These are phyloP conservation scores for Kuraishia hungarica DNA, from an alignment of 805 yeast genomes.

Conservation along the genomic window DNA sequence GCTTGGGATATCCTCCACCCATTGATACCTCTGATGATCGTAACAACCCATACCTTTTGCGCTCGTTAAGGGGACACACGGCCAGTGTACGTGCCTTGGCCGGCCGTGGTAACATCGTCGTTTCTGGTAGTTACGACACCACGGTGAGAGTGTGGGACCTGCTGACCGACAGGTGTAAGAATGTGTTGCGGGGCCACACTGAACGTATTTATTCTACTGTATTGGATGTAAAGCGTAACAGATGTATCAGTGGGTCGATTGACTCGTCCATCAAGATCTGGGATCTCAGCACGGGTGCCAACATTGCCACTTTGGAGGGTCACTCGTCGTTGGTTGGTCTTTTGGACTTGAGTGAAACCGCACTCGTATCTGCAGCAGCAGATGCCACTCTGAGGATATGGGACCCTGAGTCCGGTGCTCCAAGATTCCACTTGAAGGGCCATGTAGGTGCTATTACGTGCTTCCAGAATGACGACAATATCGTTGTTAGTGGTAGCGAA, in stretches of 20 bases:
- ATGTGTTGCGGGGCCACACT: conserved; percentile 73
- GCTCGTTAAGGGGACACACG: conserved; percentile 66
- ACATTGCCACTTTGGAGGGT: conserved; percentile 67
- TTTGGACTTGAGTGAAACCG: conserved; percentile 65
- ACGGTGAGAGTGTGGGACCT: conserved; percentile 92
- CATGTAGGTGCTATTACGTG: conserved; percentile 88
- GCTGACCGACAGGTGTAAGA: conserved; percentile 61
- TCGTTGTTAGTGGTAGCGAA: conserved; percentile 85
- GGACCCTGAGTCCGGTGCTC: conserved; percentile 75
- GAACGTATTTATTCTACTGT: conserved; percentile 88
- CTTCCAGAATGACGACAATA: conserved; percentile 78
- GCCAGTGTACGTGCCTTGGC: conserved; percentile 81
- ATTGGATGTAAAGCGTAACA: conserved; percentile 61
- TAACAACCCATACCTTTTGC: conserved; percentile 56
- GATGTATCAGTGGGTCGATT: conserved; percentile 88
- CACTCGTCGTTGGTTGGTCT: conserved; percentile 89
- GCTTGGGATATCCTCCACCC: conserved; percentile 15
- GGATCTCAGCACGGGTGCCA: conserved; percentile 74
- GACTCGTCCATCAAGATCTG: conserved; percentile 85
- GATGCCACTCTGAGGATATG: conserved; percentile 88
- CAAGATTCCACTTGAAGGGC: conserved; percentile 65
- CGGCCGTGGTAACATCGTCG: conserved; percentile 75
- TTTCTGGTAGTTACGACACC: conserved; percentile 87
- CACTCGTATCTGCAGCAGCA: conserved; percentile 90
- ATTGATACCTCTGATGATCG: conserved; percentile 25